phyloP scores from a whole-genome alignment of 108 stramenopile genomes.

The Nannochloropsis gaditana region DNA sequence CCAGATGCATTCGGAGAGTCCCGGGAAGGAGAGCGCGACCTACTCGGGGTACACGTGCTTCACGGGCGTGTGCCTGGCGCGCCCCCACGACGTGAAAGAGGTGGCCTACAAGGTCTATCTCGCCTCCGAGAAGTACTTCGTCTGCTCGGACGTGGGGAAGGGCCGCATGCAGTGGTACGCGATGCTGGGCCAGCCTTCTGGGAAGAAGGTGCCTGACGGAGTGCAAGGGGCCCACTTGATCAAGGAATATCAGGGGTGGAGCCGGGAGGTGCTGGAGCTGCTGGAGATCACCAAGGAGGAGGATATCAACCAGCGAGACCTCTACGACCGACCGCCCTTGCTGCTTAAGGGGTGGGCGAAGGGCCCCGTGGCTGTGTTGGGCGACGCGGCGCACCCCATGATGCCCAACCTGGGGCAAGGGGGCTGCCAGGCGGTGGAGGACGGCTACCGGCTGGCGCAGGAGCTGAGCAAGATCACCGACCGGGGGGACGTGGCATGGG shows the following conservation, averaged over 20 bases:
- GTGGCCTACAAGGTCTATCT: conserved; percentile 86
- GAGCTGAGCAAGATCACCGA: conserved; percentile 65
- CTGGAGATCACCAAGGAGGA: conserved; percentile 83
- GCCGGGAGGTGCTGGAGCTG: conserved; percentile 77
- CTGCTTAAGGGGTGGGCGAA: conserved; percentile 73
- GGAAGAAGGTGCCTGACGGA: conserved; percentile 78
- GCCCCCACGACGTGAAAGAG: conserved; percentile 24
- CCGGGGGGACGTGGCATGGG: conserved; percentile 63
- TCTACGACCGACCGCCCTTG: conserved; percentile 88
- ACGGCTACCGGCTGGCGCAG: conserved; percentile 84
- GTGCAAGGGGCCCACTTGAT: not conserved
- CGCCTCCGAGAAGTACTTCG: conserved; percentile 88
- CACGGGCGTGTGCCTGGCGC: conserved; percentile 83
- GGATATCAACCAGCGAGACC: conserved; percentile 86
- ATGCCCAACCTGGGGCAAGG: conserved; percentile 98
- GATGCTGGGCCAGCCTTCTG: conserved; percentile 92
- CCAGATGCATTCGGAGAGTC: conserved; percentile 72
- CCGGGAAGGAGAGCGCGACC: conserved; percentile 55
- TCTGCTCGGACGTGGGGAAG: conserved; percentile 88
- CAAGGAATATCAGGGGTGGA: conserved; percentile 72
- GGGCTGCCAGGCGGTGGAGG: conserved; percentile 93
- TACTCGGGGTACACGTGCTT: conserved; percentile 96
- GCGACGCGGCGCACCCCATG: conserved; percentile 95
- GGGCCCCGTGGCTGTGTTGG: conserved; percentile 83
- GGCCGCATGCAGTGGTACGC: conserved; percentile 97